phyloP scores from a whole-genome alignment of 176 grass and related monocot genomes.

The Zoysia japonica region DNA sequence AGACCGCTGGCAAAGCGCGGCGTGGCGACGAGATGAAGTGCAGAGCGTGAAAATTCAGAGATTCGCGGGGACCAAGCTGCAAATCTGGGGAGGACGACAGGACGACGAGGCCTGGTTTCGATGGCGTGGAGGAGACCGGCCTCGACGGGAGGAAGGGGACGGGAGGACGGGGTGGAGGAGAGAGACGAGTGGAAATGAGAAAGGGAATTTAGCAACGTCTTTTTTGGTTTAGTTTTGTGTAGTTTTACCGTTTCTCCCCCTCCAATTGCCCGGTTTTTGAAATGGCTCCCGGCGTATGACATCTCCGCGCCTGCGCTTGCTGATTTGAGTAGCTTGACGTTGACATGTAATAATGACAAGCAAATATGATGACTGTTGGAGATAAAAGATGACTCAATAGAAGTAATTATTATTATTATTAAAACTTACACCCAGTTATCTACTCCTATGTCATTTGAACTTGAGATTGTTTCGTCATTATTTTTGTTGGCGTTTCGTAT shows the following conservation, averaged over 20 bases:
- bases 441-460: no score
- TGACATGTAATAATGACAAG: no score
- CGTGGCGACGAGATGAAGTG: neutral
- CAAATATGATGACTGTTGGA: no score
- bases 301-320: no score
- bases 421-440: no score
- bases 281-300: conserved; percentile 2
- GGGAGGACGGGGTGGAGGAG: conserved; percentile 24
- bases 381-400: no score
- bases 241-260: neutral
- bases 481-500: no score
- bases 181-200: conserved; percentile 1
- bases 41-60: conserved; percentile 21
- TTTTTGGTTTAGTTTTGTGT: conserved; percentile 11
- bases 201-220: conserved; percentile 24
- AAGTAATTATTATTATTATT: no score
- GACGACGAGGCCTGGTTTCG: conserved; percentile 20
- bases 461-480: no score
- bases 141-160: neutral
- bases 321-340: no score
- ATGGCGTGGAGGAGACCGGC: conserved; percentile 30
- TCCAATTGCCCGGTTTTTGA: neutral
- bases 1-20: conserved; percentile 28
- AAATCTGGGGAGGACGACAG: conserved; percentile 22
- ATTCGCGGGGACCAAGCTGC: conserved; percentile 20